These are phyloP conservation scores for Dissoconium aciculare DNA, from an alignment of 2,329 filamentous ascomycete species.

Conservation along the genomic window DNA sequence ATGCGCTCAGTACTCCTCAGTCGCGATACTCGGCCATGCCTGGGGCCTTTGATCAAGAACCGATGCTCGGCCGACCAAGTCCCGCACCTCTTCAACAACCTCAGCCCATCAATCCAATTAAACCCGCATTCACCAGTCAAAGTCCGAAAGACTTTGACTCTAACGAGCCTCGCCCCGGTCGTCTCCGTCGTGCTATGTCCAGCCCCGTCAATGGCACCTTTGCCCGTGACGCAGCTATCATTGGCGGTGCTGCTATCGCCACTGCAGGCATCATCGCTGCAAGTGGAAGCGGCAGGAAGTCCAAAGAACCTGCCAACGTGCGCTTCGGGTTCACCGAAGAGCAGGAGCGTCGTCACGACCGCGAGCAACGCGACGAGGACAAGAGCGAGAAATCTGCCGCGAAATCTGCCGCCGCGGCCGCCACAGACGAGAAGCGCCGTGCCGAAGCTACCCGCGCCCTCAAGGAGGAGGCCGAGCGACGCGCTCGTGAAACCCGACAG, in stretches of 20 bases:
- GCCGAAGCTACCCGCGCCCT: slow-evolving; percentile 22
- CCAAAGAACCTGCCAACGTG: slow-evolving; percentile 31
- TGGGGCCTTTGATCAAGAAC: slow-evolving; percentile 18
- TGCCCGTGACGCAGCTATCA: slow-evolving; percentile 28
- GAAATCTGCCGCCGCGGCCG: no score
- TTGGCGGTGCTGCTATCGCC: slow-evolving; percentile 28
- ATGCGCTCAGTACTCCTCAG: slow-evolving; percentile 47
- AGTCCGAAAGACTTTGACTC: slow-evolving; percentile 6
- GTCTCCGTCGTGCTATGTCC: slow-evolving; percentile 23
- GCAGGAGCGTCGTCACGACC: slow-evolving; percentile 36
- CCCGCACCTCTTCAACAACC: slow-evolving; percentile 69
- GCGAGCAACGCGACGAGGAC: slow-evolving; percentile 20
- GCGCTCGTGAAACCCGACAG: slow-evolving; percentile 14
- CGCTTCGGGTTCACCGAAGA: slow-evolving; percentile 44
- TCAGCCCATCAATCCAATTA: slow-evolving; percentile 58
- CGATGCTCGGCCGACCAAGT: slow-evolving; percentile 37
- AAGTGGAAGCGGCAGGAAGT: slow-evolving; percentile 13
- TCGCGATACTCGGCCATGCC: slow-evolving; percentile 18
- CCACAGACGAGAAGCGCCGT: slow-evolving; percentile 16
- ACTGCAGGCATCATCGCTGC: slow-evolving; percentile 23
- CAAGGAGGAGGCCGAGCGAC: slow-evolving; percentile 22
- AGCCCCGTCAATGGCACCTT: slow-evolving; percentile 16
- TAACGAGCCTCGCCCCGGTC: slow-evolving; percentile 5
- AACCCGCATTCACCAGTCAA: slow-evolving; percentile 18
- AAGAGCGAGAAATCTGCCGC: slow-evolving; percentile 20